These are phyloP conservation scores for Stachybotrys elegans DNA, from an alignment of 2,329 filamentous ascomycete species.

Conservation along the genomic window DNA sequence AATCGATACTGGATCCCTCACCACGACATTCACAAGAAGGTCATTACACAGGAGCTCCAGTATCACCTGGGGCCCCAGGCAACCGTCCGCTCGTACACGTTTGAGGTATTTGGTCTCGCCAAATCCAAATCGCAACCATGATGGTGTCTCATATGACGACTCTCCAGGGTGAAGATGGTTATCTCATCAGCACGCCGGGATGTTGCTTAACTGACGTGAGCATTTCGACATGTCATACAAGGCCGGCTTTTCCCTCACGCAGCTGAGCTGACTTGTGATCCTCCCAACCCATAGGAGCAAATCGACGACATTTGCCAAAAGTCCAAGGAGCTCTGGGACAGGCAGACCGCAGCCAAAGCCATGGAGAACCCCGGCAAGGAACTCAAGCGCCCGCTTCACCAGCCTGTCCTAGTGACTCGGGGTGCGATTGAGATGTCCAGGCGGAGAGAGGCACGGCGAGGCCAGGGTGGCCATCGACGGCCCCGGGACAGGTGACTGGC, in stretches of 20 bases:
- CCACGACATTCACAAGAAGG: slow-evolving; percentile 54
- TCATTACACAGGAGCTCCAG: slow-evolving; percentile 54
- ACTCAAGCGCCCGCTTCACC: slow-evolving; percentile 52
- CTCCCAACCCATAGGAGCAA: slow-evolving; percentile 44
- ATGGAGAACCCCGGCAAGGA: slow-evolving; percentile 41
- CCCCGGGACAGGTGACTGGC: slow-evolving; percentile 16
- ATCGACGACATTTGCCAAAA: slow-evolving; percentile 59
- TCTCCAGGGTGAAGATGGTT: slow-evolving; percentile 54
- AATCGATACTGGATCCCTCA: slow-evolving; percentile 59
- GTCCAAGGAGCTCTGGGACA: slow-evolving; percentile 53
- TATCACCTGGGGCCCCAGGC: slow-evolving; percentile 54
- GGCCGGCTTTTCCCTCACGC: background rate
- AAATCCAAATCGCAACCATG: background rate
- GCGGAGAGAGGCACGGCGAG: slow-evolving; percentile 18
- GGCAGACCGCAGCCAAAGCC: slow-evolving; percentile 45
- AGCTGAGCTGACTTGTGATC: no score
- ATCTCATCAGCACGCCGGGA: slow-evolving; percentile 53
- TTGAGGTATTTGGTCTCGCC: slow-evolving; percentile 47
- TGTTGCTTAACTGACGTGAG: slow-evolving; percentile 56
- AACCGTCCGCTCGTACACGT: slow-evolving; percentile 51
- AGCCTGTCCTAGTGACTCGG: slow-evolving; percentile 43
- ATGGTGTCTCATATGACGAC: background rate
- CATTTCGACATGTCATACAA: slow-evolving; percentile 3
- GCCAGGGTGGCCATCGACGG: slow-evolving; percentile 20
- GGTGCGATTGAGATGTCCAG: slow-evolving; percentile 12